Evolutionary conservation across 1,284 basidiomycete species (phyloP), one percentile per base, ranked within the genome.

Genomic region (Clitocybe nebularis): DNA sequence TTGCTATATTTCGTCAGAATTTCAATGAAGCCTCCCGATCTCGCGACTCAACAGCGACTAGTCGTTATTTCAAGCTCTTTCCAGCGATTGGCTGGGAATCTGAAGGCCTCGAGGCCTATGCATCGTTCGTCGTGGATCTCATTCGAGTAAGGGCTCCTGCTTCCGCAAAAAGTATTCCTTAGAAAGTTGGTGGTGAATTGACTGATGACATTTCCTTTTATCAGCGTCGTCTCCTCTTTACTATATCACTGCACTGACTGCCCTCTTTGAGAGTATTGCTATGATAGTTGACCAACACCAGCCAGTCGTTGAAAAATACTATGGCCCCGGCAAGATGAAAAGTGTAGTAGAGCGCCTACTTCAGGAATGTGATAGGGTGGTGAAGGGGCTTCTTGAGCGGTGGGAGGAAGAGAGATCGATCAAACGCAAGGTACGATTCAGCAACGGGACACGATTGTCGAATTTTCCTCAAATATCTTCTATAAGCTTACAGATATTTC

Each of bases 221-320:
- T 16, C 17, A 94, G 90, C 87, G 0, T 92, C 90, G 8, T 93
- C 91, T 0, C 86, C 93, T 0, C 66, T 92, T 16, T 94, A 93
- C 65, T 95, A 92, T 60, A 81, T 94, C 48, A 83, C 89, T 3
- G 75, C 83, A 3, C 67, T 97, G 39, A 97, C 93, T 0, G 84
- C 87, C 1, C 74, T 99, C 0, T 94, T 98, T 52, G 96, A 99
- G 66, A 89, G 88, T 42, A 86, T 99, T 32, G 96, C 95, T 1
- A 81, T 91, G 69, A 93, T 99, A 48, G 85, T 99, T 29, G 93
- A 95, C 56, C 93, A 97, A 59, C 96, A 99, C 61, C 93, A 96
- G 57, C 90, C 93, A 1, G 82, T 99, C 1, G 95, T 99, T 0
- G 94, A 98, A 61, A 95, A 95, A 63, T 96, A 99, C 63, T 99